Evolutionary conservation across 148 eudicot genomes (phyloP).

Genomic region (Rheum nobile): DNA sequence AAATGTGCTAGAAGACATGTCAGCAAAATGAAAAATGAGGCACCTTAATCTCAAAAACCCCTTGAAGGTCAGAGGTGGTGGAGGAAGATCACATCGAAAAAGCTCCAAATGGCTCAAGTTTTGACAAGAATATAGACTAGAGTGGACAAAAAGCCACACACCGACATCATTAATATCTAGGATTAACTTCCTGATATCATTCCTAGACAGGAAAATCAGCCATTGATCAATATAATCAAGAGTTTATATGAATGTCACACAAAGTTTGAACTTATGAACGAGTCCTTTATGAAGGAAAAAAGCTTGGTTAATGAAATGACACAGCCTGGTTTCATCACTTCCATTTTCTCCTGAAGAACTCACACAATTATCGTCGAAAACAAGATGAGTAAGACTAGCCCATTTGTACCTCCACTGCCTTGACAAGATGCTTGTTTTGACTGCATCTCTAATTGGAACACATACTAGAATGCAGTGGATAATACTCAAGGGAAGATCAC

Average conservation of each 20-base stretch:
- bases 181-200: constrained; percentile 53
- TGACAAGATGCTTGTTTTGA: constrained; percentile 41
- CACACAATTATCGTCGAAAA: constrained; percentile 34
- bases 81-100: constrained; percentile 51
- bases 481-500: neutral
- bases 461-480: neutral
- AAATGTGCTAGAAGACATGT: constrained; percentile 32
- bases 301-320: constrained; percentile 17
- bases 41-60: constrained; percentile 43
- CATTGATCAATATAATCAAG: constrained; percentile 24
- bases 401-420: constrained; percentile 52
- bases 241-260: constrained; percentile 29
- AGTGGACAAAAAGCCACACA: no score
- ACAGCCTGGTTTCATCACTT: constrained; percentile 25
- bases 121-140: constrained; percentile 38
- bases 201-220: neutral
- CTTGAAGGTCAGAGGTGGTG: constrained; percentile 29
- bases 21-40: constrained; percentile 40
- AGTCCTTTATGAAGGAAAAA: constrained; percentile 53
- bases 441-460: constrained; percentile 25
- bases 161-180: no score
- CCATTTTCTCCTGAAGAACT: no score
- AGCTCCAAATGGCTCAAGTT: constrained; percentile 53
- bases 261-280: constrained; percentile 42
- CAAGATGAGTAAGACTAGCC: constrained; percentile 38